Base-by-base conservation (phyloP, 176 grass and related monocot genomes). In the Avena sativa region DNA sequence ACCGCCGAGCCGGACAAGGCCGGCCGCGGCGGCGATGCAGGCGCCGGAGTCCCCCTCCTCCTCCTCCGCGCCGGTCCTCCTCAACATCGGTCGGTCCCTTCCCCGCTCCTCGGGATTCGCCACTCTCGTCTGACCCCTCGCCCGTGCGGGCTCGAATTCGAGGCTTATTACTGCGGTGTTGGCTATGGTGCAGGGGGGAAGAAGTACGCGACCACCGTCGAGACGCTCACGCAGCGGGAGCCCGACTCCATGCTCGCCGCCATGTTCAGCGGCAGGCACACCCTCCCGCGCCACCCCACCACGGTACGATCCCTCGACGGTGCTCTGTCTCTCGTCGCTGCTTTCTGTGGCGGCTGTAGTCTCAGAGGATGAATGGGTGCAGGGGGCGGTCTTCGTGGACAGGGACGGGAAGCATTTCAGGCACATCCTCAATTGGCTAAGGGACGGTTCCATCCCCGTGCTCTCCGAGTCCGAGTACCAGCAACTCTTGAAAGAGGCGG, bases 221-320 rank as follows among this genome's bases (percentile, higher is more conserved):
- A 95, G 85, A 98, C 93, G 82, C 96, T 98, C 60, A 98, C 93
- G 53, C 91, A 92, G 72, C 88, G 93, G 79, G 96, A 98, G 61
- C 90, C 96, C 63, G 84, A 90, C 12, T 98, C 96, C 81, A 95
- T 95, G 96, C 88, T 98, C 53, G 93, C 84, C 79, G 93, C 93
- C 64, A 98, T 98, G 96, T 95, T 98, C 87, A 98, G 96, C 86
- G 93, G 93, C 26, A 87, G 93, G 81, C 90, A 95, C 91, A 91
- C 81, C 62, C 73, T 98, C 84, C 70, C 67, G 71, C 78, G 61
- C 3, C 86, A 98, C 68, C 49, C 88, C 34, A 44, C 86, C 72
- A 92, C 88, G 90, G 93, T 95, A 83, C 8, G 67, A 11, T 57
- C 50, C 76, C 12, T 61, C 3, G 8, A 2, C 60, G 43, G 56